These are phyloP conservation scores for Herpotrichia juniperi DNA, from an alignment of 2,329 filamentous ascomycete genomes.

Conservation along the genomic window DNA sequence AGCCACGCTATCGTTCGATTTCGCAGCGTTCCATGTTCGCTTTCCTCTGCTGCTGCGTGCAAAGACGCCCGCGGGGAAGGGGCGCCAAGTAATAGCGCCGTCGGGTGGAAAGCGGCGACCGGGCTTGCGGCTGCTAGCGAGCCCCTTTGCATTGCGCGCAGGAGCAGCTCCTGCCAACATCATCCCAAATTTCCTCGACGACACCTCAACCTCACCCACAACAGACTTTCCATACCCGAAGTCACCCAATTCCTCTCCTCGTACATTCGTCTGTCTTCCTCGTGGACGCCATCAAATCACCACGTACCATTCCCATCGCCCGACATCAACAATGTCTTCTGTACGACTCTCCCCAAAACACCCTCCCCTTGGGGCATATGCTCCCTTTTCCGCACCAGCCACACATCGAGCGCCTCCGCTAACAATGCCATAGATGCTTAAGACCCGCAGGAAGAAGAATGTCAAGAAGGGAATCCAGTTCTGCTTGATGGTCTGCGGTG, in stretches of 20 bases:
- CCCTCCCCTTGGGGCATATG: constrained; percentile 27
- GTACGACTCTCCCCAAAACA: constrained; percentile 37
- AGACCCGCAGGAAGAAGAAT: constrained; percentile 99
- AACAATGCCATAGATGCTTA: constrained; percentile 57
- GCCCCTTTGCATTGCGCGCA: constrained; percentile 47
- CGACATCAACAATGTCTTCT: constrained; percentile 43
- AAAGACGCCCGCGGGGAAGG: constrained; percentile 1
- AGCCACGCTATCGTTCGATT: no score
- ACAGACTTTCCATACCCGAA: constrained; percentile 21
- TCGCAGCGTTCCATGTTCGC: neutral
- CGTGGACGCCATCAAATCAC: constrained; percentile 23
- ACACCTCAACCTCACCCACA: constrained; percentile 38
- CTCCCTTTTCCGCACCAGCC: constrained; percentile 19
- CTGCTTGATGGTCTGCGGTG: constrained; percentile 99
- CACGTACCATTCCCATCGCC: constrained; percentile 25
- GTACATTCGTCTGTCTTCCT: constrained; percentile 23
- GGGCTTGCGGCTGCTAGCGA: constrained; percentile 41
- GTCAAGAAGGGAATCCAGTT: constrained; percentile 99
- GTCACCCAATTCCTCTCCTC: constrained; percentile 26
- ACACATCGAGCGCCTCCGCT: constrained; percentile 29
- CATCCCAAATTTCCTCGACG: constrained; percentile 48
- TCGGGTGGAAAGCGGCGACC: constrained; percentile 39
- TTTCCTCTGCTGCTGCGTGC: neutral
- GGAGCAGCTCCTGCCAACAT: constrained; percentile 39
- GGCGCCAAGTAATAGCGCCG: constrained; percentile 33